These are phyloP conservation scores for Ustilago xerochloae DNA, from an alignment of 1,284 basidiomycete species.

Conservation along the genomic window DNA sequence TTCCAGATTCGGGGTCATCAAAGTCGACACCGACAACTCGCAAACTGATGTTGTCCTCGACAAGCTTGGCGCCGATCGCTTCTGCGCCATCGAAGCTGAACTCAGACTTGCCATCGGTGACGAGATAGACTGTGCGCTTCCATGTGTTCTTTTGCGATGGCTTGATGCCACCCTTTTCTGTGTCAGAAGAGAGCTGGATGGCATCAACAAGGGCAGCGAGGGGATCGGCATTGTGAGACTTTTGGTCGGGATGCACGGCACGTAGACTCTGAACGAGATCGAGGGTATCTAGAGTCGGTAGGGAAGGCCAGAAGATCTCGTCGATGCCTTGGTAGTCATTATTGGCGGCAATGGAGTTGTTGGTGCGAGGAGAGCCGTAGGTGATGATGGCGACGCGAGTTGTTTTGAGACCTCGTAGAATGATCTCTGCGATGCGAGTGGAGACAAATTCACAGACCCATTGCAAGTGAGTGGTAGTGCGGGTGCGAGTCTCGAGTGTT, in stretches of 20 bases:
- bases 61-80: slow-evolving; percentile 41
- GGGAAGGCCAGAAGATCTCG: slow-evolving; percentile 81
- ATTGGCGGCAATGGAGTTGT: slow-evolving; percentile 76
- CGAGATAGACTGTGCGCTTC: slow-evolving; percentile 60
- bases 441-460: slow-evolving; percentile 86
- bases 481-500: slow-evolving; percentile 71
- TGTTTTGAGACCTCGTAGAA: slow-evolving; percentile 87
- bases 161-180: slow-evolving; percentile 51
- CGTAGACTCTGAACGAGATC: slow-evolving; percentile 76
- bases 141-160: slow-evolving; percentile 50
- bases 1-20: slow-evolving; percentile 78
- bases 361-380: slow-evolving; percentile 73
- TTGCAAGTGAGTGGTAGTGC: slow-evolving; percentile 75
- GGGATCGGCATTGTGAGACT: slow-evolving; percentile 67
- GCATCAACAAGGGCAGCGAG: slow-evolving; percentile 87
- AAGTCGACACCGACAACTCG: slow-evolving; percentile 79
- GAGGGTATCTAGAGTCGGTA: slow-evolving; percentile 80
- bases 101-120: slow-evolving; percentile 64
- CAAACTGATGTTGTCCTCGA: slow-evolving; percentile 47
- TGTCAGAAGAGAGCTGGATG: slow-evolving; percentile 74
- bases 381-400: slow-evolving; percentile 87
- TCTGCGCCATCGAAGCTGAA: slow-evolving; percentile 50
- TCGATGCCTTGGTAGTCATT: slow-evolving; percentile 81
- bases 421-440: slow-evolving; percentile 88
- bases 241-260: slow-evolving; percentile 33